Evolutionary conservation across 2,329 filamentous ascomycete genomes (phyloP), one percentile per base, ranked within the genome.

Genomic region (Graphilbum fragrans): DNA sequence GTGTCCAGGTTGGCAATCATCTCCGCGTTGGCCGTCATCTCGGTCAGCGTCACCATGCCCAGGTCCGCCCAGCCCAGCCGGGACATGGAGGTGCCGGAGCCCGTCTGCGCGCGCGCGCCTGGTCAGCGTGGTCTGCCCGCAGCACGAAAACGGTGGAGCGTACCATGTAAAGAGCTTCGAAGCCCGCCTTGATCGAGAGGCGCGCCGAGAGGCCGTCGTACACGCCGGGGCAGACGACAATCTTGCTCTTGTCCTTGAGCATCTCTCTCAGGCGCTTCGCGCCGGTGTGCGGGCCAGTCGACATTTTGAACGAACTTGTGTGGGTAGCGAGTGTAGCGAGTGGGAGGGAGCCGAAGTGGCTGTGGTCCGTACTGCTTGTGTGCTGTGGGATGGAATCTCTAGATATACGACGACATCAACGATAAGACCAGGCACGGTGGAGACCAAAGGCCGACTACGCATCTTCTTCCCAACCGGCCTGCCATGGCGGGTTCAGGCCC

Each of bases 1-100:
- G 67, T 65, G 31, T 67, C 62, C 4, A 73, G 60, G 38, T 64
- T 66, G 4, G 67, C 66, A 40, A 72, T 65, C 67, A 70, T 73
- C 46, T 66, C 66, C 8, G 69, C 69, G 39, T 72, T 67, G 42
- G 62, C 59, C 14, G 62, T 61, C 69, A 72, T 72, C 46, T 72
- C 68, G 41, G 67, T 63, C 14, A 72, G 52, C 7, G 66, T 65
- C 37, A 65, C 66, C 37, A 73, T 63, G 19, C 65, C 68, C 9
- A 72, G 53, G 48, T 72, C 67, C 19, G 67, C 63, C 49, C 65
- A 62, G 14, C 68, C 67, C 29, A 70, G 60, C 5, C 61, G 55
- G 1, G 65, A 69, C 39, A 64, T 64, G 7, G 63, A 62, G 1
- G 67, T 71, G 11, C 69, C 69, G 14, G 67, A 66, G 16, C 69